Conservation (phyloP, 306 rosid genomes). For the Styphnolobium japonicum region DNA sequence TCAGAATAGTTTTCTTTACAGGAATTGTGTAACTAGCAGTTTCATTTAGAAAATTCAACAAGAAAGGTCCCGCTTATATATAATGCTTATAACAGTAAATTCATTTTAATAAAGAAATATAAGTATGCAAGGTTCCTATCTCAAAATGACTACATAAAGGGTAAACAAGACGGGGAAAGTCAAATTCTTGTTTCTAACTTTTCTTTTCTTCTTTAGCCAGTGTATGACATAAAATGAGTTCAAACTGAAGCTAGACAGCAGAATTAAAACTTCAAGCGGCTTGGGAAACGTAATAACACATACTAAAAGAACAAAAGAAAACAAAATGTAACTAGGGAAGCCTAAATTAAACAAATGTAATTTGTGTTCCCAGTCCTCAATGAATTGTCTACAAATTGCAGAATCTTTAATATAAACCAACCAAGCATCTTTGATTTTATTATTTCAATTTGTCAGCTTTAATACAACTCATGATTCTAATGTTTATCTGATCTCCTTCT, state of each 20-base stretch:
- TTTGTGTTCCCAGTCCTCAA: not conserved
- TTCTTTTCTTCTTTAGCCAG: not conserved
- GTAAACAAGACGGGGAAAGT: not conserved
- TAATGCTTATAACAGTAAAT: not conserved
- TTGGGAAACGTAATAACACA: not conserved
- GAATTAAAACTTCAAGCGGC: not conserved
- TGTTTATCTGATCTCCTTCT: not conserved
- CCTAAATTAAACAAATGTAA: not conserved
- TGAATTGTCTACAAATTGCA: not conserved
- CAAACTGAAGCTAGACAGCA: not conserved
- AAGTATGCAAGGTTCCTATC: not conserved
- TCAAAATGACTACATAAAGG: not conserved
- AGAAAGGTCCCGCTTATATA: not conserved
- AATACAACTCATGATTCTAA: not conserved
- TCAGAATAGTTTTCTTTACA: not conserved
- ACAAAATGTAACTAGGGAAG: not conserved
- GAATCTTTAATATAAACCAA: not conserved
- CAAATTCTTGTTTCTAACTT: not conserved
- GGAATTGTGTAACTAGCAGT: not conserved
- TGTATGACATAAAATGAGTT: constrained; percentile 4
- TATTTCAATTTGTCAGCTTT: not conserved
- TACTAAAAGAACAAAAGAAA: not conserved
- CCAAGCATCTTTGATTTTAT: not conserved
- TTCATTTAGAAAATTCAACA: not conserved
- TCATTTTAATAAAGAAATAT: not conserved